These are phyloP conservation scores for Pseudocercospora eumusae DNA, from an alignment of 2,329 filamentous ascomycete genomes.

Conservation along the genomic window DNA sequence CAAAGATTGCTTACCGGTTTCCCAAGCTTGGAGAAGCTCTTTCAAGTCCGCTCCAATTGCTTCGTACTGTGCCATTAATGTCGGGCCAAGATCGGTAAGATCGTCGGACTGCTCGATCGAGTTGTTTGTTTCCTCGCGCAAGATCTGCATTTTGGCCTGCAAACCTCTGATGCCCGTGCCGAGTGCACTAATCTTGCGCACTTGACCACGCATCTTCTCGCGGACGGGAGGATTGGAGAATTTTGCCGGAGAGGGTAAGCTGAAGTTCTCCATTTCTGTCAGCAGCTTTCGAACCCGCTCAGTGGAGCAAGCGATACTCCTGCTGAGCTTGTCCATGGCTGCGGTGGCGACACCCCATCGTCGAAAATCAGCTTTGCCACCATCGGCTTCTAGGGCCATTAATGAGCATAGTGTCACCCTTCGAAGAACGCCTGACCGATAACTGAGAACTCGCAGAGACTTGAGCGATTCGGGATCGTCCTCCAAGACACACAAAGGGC, in stretches of 20 bases:
- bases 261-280: conserved; percentile 69
- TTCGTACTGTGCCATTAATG: conserved; percentile 86
- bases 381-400: conserved; percentile 79
- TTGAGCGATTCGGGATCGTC: conserved; percentile 79
- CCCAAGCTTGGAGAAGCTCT: conserved; percentile 53
- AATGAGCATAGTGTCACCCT: conserved; percentile 88
- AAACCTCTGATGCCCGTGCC: conserved; percentile 88
- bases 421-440: conserved; percentile 75
- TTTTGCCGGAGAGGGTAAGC: conserved; percentile 58
- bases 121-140: conserved; percentile 84
- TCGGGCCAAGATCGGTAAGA: conserved; percentile 67
- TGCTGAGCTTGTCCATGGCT: conserved; percentile 67
- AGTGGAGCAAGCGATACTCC: conserved; percentile 62
- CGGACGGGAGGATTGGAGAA: conserved; percentile 63
- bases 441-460: conserved; percentile 65
- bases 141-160: conserved; percentile 89
- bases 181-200: conserved; percentile 83
- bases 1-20: conserved; percentile 73
- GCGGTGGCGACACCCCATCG: conserved; percentile 79
- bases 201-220: conserved; percentile 81
- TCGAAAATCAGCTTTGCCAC: conserved; percentile 71
- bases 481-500: conserved; percentile 58
- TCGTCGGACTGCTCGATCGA: conserved; percentile 69
- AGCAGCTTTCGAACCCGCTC: conserved; percentile 69
- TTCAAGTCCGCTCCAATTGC: conserved; percentile 87